These are phyloP conservation scores for Chaetomidium leptoderma DNA, from an alignment of 495 filamentous ascomycete species.

Conservation along the genomic window DNA sequence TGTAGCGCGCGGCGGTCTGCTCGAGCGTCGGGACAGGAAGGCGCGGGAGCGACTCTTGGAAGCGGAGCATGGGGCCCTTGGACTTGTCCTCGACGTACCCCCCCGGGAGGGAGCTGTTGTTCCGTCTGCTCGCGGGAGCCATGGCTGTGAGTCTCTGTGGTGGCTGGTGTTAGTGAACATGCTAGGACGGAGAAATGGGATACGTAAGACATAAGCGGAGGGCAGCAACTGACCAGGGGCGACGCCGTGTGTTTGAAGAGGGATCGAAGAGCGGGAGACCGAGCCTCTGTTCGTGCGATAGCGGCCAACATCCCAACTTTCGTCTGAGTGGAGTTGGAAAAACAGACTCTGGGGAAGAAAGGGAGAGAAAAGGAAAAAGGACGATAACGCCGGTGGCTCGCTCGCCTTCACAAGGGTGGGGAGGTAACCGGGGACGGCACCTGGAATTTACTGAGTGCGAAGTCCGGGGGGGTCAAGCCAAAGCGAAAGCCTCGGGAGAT, in stretches of 20 bases:
- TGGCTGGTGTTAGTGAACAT: not conserved
- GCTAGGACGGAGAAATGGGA: not conserved
- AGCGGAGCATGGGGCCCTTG: slow-evolving; percentile 91
- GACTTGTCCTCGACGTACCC: slow-evolving; percentile 89
- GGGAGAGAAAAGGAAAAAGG: slow-evolving; percentile 2
- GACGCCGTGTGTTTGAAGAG: slow-evolving; percentile 22
- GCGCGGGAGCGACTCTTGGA: slow-evolving; percentile 88
- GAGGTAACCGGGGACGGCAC: not conserved
- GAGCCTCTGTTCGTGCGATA: slow-evolving; percentile 31
- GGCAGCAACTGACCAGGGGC: slow-evolving; percentile 25
- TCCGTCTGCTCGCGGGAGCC: slow-evolving; percentile 50
- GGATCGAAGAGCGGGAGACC: slow-evolving; percentile 34
- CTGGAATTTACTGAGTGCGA: slow-evolving; percentile 9
- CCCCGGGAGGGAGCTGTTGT: slow-evolving; percentile 57
- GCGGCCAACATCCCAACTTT: slow-evolving; percentile 33
- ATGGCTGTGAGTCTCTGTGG: slow-evolving; percentile 44
- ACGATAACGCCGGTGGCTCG: not conserved
- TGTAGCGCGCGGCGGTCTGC: slow-evolving; percentile 85
- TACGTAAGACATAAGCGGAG: slow-evolving; percentile 1
- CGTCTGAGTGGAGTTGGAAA: slow-evolving; percentile 5
- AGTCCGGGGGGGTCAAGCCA: not conserved
- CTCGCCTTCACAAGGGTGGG: not conserved
- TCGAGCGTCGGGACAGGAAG: slow-evolving; percentile 90
- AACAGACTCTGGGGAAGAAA: not conserved
- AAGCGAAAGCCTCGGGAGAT: slow-evolving; percentile 23